phyloP scores from a whole-genome alignment of 1,284 basidiomycete genomes.

The Melampsora americana region DNA sequence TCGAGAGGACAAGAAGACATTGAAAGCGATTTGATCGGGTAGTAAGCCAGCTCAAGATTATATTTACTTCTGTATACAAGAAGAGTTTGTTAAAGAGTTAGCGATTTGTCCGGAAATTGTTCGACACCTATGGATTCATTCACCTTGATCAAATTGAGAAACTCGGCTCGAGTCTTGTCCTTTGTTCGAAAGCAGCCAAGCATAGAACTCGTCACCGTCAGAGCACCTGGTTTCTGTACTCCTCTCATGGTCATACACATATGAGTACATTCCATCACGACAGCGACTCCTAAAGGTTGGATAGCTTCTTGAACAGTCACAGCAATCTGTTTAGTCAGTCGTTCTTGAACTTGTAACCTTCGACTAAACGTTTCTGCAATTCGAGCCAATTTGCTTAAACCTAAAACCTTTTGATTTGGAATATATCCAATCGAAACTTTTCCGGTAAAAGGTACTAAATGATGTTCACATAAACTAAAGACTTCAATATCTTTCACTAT shows the following conservation, averaged over 20 bases:
- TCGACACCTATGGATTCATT: background rate
- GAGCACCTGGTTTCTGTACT: constrained; percentile 94
- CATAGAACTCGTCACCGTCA: constrained; percentile 98
- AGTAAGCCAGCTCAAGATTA: too few relatives aligned
- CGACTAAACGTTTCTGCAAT: constrained; percentile 97
- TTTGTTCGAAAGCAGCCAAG: constrained; percentile 93
- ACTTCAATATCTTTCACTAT: constrained; percentile 97
- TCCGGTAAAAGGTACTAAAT: constrained; percentile 96
- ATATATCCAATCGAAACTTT: constrained; percentile 93
- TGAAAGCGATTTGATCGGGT: too few relatives aligned
- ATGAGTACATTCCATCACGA: constrained; percentile 70
- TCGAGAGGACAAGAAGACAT: too few relatives aligned
- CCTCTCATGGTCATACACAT: constrained; percentile 99
- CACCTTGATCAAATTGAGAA: constrained; percentile 51
- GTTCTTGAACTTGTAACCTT: constrained; percentile 93
- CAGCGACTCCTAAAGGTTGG: constrained; percentile 93
- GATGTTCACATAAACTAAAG: constrained; percentile 96
- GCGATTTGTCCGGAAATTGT: background rate
- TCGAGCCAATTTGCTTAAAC: constrained; percentile 92
- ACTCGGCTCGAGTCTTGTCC: constrained; percentile 94
- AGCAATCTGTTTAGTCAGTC: constrained; percentile 95
- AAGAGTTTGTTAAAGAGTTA: too few relatives aligned
- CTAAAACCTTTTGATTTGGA: constrained; percentile 89
- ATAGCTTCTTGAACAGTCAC: constrained; percentile 96
- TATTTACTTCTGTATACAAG: too few relatives aligned